Conservation (phyloP, 1,284 basidiomycete species). For the Stereum hirsutum region DNA sequence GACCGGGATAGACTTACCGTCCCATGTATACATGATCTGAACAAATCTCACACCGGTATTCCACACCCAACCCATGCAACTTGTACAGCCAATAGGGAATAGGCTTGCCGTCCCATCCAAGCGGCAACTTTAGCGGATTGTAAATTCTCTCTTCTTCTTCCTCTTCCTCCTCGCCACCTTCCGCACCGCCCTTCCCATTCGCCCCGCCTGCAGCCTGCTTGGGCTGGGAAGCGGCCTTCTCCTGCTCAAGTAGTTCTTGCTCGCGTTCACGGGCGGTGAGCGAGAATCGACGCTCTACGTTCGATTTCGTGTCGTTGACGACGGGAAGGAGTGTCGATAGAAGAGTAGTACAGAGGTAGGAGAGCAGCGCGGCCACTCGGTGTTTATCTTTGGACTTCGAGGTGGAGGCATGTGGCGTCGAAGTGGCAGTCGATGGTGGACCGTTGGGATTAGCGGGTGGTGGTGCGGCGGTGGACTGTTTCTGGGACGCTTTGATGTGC, state of each 20-base stretch:
- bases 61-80: slow-evolving; percentile 93
- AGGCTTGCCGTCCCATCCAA: slow-evolving; percentile 98
- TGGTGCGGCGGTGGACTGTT: slow-evolving; percentile 48
- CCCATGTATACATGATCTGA: slow-evolving; percentile 95
- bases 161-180: slow-evolving; percentile 64
- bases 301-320: slow-evolving; percentile 85
- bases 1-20: slow-evolving; percentile 37
- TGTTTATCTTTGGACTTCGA: slow-evolving; percentile 42
- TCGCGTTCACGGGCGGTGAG: slow-evolving; percentile 95
- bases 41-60: slow-evolving; percentile 98
- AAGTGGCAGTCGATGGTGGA: slow-evolving; percentile 21
- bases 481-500: slow-evolving; percentile 83
- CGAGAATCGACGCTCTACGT: slow-evolving; percentile 93
- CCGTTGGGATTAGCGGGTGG: slow-evolving; percentile 58
- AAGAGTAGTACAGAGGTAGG: slow-evolving; percentile 62
- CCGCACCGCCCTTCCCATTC: slow-evolving; percentile 34
- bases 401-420: slow-evolving; percentile 21
- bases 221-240: slow-evolving; percentile 54
- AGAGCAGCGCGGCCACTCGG: slow-evolving; percentile 64
- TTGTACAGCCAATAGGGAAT: slow-evolving; percentile 99
- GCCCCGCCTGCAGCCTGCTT: slow-evolving; percentile 44
- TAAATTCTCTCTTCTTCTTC: slow-evolving; percentile 95
- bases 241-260: slow-evolving; percentile 82
- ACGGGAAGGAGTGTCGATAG: slow-evolving; percentile 57
- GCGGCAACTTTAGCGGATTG: slow-evolving; percentile 94